These are phyloP conservation scores for Trametes maxima DNA, from an alignment of 768 basidiomycete species.

Conservation along the genomic window DNA sequence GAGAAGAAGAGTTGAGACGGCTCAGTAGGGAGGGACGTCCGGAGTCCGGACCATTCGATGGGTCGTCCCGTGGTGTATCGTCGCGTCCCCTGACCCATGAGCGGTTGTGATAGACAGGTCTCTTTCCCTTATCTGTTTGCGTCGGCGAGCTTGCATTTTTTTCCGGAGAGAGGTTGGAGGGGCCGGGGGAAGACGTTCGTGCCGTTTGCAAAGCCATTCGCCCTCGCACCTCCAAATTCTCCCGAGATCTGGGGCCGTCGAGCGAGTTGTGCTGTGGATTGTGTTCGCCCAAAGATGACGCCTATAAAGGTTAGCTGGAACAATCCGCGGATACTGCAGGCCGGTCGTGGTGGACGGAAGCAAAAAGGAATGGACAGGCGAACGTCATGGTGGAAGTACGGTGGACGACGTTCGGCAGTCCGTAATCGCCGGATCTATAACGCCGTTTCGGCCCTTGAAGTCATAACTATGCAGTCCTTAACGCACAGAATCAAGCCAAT, in stretches of 20 bases:
- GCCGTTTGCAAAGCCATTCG: constrained; percentile 6
- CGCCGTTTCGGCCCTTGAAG: too few species aligned
- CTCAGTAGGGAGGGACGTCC: constrained; percentile 11
- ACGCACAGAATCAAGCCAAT: too few species aligned
- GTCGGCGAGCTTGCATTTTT: not conserved
- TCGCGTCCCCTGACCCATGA: constrained; percentile 7
- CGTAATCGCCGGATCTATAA: too few species aligned
- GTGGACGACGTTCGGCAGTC: too few species aligned
- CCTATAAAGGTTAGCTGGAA: too few species aligned
- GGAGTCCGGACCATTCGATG: constrained; percentile 1
- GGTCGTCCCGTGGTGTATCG: constrained; percentile 3
- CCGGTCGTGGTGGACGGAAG: too few species aligned
- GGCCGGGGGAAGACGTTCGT: not conserved
- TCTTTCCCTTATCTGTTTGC: constrained; percentile 12
- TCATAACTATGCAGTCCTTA: too few species aligned
- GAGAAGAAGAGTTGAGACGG: not conserved
- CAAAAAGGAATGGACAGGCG: too few species aligned
- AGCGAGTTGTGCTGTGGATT: not conserved
- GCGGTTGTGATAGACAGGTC: constrained; percentile 3
- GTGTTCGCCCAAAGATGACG: not conserved
- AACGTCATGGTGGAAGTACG: too few species aligned
- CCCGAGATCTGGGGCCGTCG: not conserved
- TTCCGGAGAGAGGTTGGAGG: constrained; percentile 1
- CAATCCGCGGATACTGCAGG: too few species aligned
- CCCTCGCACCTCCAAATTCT: not conserved